A percentile compares a stretch with the other conserved stretches of the same genome.
Evolutionary conservation across 2,329 filamentous ascomycete species (phyloP).

Genomic region (Colletotrichum sidae): DNA sequence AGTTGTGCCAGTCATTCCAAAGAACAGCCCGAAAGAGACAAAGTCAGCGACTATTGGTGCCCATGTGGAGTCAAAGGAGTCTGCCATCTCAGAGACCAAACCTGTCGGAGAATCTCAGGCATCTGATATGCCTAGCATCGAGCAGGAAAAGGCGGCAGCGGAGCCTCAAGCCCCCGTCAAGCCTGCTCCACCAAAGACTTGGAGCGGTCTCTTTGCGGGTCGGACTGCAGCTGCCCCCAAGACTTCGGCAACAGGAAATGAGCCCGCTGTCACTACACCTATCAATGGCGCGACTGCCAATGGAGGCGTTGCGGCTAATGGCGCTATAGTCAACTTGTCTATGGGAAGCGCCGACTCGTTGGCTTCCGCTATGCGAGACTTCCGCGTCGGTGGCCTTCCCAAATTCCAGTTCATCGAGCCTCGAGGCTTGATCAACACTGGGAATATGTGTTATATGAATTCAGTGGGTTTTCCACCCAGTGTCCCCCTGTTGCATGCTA

Average conservation of each 20-base stretch:
- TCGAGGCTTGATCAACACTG: constrained; percentile 92
- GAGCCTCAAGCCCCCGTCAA: constrained; percentile 41
- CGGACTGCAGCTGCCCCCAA: constrained; percentile 37
- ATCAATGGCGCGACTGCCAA: constrained; percentile 35
- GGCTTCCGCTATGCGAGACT: constrained; percentile 80
- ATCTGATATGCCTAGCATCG: constrained; percentile 29
- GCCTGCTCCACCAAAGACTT: constrained; percentile 48
- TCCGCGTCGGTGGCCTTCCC: constrained; percentile 72
- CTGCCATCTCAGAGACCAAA: constrained; percentile 40
- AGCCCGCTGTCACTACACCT: constrained; percentile 24
- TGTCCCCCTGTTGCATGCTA: not conserved
- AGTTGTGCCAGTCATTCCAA: constrained; percentile 60
- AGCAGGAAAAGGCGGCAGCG: constrained; percentile 17
- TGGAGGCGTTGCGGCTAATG: constrained; percentile 33
- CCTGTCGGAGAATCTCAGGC: constrained; percentile 38
- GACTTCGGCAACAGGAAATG: constrained; percentile 39
- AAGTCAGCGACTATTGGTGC: constrained; percentile 36
- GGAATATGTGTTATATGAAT: constrained; percentile 99
- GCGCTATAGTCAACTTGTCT: constrained; percentile 18
- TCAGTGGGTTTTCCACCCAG: constrained; percentile 72
- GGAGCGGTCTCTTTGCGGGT: constrained; percentile 54
- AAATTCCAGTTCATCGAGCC: constrained; percentile 90
- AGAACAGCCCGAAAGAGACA: constrained; percentile 45
- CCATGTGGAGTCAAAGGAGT: constrained; percentile 23
- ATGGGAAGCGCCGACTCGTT: constrained; percentile 63